These are phyloP conservation scores for Jamesozyma hellenica DNA, from an alignment of 805 yeast genomes.

Conservation along the genomic window DNA sequence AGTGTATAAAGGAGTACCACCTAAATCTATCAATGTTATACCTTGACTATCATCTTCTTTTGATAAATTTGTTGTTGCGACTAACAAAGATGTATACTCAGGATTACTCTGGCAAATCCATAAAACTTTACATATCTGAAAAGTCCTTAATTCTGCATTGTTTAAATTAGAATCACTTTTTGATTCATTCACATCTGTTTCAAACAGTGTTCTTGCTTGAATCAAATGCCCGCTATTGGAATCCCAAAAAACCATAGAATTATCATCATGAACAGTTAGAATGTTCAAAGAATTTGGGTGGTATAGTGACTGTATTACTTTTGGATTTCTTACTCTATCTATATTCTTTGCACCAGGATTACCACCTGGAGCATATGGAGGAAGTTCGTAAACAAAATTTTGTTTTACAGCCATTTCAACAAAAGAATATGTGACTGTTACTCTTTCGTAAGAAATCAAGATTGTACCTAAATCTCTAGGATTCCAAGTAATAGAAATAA, in stretches of 20 bases:
- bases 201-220: slow-evolving; percentile 64
- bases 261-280: slow-evolving; percentile 70
- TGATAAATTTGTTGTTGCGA: slow-evolving; percentile 51
- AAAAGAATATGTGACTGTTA: slow-evolving; percentile 62
- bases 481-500: slow-evolving; percentile 60
- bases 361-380: slow-evolving; percentile 66
- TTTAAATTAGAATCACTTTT: slow-evolving; percentile 18
- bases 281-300: slow-evolving; percentile 91
- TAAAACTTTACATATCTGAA: slow-evolving; percentile 42
- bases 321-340: slow-evolving; percentile 32
- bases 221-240: slow-evolving; percentile 63
- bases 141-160: slow-evolving; percentile 8
- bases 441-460: slow-evolving; percentile 59
- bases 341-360: slow-evolving; percentile 30
- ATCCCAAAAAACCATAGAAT: slow-evolving; percentile 89
- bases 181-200: slow-evolving; percentile 52
- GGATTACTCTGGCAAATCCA: slow-evolving; percentile 82
- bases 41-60: slow-evolving; percentile 33
- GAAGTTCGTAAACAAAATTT: slow-evolving; percentile 49
- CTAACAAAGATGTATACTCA: slow-evolving; percentile 62
- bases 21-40: slow-evolving; percentile 59
- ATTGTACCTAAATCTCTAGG: slow-evolving; percentile 83
- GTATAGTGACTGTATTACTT: slow-evolving; percentile 49
- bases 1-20: slow-evolving; percentile 67
- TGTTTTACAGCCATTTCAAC: slow-evolving; percentile 48